Conservation (phyloP, 495 filamentous ascomycete genomes). For the Trichoderma gamsii region DNA sequence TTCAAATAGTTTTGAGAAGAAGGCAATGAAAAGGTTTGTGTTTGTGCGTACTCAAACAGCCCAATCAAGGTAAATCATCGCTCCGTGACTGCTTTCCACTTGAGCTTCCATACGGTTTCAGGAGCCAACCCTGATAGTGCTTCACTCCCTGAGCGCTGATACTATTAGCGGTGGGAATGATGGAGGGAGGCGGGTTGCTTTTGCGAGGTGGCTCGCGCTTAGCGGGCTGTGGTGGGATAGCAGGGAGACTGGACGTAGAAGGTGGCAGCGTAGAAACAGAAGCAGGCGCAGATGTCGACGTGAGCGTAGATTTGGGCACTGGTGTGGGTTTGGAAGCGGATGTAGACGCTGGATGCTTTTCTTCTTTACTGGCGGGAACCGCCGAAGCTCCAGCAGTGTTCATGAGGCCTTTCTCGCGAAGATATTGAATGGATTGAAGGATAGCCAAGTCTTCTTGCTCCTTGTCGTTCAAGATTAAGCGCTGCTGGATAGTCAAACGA, state of each 20-base stretch:
- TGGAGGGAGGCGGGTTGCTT: conserved; percentile 14
- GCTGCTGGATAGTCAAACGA: conserved; percentile 50
- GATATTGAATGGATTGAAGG: conserved; percentile 47
- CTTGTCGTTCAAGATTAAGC: conserved; percentile 50
- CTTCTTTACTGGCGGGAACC: neutral
- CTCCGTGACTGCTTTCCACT: conserved; percentile 15
- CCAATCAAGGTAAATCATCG: conserved; percentile 9
- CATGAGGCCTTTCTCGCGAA: conserved; percentile 39
- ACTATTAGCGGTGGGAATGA: conserved; percentile 13
- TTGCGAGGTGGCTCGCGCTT: conserved; percentile 19
- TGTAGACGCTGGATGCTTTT: conserved; percentile 14
- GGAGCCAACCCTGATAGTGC: conserved; percentile 15
- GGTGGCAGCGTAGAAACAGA: conserved; percentile 8
- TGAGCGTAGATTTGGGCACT: neutral
- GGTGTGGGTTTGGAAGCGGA: neutral
- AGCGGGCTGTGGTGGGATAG: conserved; percentile 21
- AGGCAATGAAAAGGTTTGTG: neutral
- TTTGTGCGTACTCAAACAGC: neutral
- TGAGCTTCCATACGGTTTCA: conserved; percentile 13
- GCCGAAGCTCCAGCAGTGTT: conserved; percentile 17
- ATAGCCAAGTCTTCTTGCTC: conserved; percentile 52
- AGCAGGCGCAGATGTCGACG: neutral
- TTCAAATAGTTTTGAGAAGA: neutral
- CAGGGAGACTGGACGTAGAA: conserved; percentile 15
- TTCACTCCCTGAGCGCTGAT: neutral